Base-by-base conservation (phyloP, 495 filamentous ascomycete species). In the Evernia prunastri region DNA sequence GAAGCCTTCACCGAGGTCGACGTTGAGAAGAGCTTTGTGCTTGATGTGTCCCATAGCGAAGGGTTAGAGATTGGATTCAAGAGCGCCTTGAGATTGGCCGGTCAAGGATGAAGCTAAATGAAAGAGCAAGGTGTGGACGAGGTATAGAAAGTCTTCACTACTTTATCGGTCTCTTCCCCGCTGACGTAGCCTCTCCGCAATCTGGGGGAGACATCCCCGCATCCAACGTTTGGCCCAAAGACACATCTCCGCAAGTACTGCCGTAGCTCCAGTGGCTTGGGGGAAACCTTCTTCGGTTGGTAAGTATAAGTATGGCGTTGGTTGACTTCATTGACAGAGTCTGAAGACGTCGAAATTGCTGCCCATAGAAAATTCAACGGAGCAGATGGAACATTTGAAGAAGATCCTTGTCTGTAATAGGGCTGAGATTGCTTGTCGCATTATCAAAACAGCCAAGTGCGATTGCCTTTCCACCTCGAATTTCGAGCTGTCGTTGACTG, bases 351-450 rank as follows among this genome's bases (percentile, higher is more conserved):
- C 3, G 17, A n/a, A 20, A 17, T 25, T 4, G 23, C 10, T 13
- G 11, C 13, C 23, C 10, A 3, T 27, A 13, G 37, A 39, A 31
- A 40, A 40, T 25, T n/a, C n/a, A n/a, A n/a, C n/a, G 4, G 15
- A 42, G 36, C 58, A 36, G 13, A 78, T 79, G 77, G 72, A 76
- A 58, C 65, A 63, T 20, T 66, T 78, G 4, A 74, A 75, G 58
- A 75, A 72, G n/a, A 58, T 78, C n/a, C 66, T 79, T 4, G 67
- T 78, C 33, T 75, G 75, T 25, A 87, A 87, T 70, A 76, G 84
- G 43, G 85, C 83, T 20, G 83, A 86, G 65, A 86, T 86, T 51
- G 83, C 84, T 0, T 77, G 78, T 33, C 67, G 82, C 29, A 74
- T 76, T 51, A 73, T 81, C 18, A 72, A 71, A 61, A 77, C 79